These are phyloP conservation scores for Ochetophila trinervis DNA, from an alignment of 306 rosid genomes.

Conservation along the genomic window DNA sequence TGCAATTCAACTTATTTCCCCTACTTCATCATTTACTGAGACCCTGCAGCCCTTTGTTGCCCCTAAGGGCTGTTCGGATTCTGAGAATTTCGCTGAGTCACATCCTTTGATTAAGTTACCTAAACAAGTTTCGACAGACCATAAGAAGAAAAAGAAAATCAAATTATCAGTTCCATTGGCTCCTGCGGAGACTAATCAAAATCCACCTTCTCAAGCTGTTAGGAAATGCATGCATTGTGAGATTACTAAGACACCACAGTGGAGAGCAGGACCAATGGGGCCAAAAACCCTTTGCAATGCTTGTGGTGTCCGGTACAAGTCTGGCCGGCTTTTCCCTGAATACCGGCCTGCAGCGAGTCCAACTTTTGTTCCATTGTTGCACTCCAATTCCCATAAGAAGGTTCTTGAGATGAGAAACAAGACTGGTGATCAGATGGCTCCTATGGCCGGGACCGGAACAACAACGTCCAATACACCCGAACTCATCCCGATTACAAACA, in stretches of 20 bases:
- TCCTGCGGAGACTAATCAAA: constrained; percentile 44
- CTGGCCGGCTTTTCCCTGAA: constrained; percentile 91
- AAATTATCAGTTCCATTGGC: constrained; percentile 42
- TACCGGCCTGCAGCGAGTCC: constrained; percentile 99
- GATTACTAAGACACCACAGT: constrained; percentile 94
- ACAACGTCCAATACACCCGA: constrained; percentile 47
- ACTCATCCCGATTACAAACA: constrained; percentile 77
- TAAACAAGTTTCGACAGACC: constrained; percentile 28
- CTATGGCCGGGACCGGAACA: constrained; percentile 2
- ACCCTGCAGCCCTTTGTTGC: constrained; percentile 38
- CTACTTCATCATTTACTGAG: constrained; percentile 74
- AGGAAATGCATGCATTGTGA: constrained; percentile 98
- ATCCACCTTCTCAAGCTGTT: constrained; percentile 34
- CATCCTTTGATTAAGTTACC: constrained; percentile 34
- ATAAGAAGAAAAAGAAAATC: constrained; percentile 45
- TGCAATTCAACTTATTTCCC: constrained; percentile 69
- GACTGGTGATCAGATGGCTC: constrained; percentile 20
- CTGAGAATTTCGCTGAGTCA: constrained; percentile 76
- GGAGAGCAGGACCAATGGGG: constrained; percentile 99
- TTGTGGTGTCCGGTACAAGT: constrained; percentile 89
- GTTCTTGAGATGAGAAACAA: constrained; percentile 85
- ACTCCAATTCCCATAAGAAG: constrained; percentile 95
- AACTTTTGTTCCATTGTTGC: constrained; percentile 70
- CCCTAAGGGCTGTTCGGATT: constrained; percentile 41
- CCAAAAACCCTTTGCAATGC: constrained; percentile 97